Evolutionary conservation across 768 basidiomycete species (phyloP).

Genomic region (Agaricus bisporus): DNA sequence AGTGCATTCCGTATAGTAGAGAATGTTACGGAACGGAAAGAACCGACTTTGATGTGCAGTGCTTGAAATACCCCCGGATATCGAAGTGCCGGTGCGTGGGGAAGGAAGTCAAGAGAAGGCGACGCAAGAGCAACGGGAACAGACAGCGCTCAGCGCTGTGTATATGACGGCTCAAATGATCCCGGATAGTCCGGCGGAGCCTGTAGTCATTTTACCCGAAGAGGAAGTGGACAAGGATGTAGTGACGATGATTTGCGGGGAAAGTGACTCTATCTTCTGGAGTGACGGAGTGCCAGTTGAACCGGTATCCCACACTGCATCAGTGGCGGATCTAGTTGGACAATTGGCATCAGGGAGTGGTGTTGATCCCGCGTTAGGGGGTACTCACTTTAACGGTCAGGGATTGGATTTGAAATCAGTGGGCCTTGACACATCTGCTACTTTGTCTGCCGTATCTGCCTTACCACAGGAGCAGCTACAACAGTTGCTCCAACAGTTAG

Average conservation of each 20-base stretch:
- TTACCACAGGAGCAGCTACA: conserved; percentile 59
- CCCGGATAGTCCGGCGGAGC: conserved; percentile 75
- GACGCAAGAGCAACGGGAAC: conserved; percentile 73
- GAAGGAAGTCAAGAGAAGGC: conserved; percentile 61
- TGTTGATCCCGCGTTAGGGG: conserved; percentile 30
- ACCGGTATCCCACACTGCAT: conserved; percentile 28
- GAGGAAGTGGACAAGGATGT: conserved; percentile 64
- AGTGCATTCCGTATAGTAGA: conserved; percentile 29
- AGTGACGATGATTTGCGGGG: conserved; percentile 62
- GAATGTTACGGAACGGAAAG: conserved; percentile 9
- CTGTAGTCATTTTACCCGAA: conserved; percentile 50
- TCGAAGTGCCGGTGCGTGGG: conserved; percentile 53
- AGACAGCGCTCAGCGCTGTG: conserved; percentile 66
- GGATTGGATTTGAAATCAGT: conserved; percentile 31
- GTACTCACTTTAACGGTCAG: conserved; percentile 23
- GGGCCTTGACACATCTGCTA: conserved; percentile 39
- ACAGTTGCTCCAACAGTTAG: conserved; percentile 45
- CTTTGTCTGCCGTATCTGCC: conserved; percentile 36
- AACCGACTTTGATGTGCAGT: conserved; percentile 31
- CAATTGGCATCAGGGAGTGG: conserved; percentile 47
- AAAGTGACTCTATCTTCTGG: conserved; percentile 61
- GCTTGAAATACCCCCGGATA: conserved; percentile 55
- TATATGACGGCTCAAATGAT: conserved; percentile 69
- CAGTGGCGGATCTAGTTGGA: conserved; percentile 67
- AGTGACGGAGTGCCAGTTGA: conserved; percentile 25